These are phyloP conservation scores for Arxiozyma heterogenica DNA, from an alignment of 1,139 yeast genomes.

Conservation along the genomic window DNA sequence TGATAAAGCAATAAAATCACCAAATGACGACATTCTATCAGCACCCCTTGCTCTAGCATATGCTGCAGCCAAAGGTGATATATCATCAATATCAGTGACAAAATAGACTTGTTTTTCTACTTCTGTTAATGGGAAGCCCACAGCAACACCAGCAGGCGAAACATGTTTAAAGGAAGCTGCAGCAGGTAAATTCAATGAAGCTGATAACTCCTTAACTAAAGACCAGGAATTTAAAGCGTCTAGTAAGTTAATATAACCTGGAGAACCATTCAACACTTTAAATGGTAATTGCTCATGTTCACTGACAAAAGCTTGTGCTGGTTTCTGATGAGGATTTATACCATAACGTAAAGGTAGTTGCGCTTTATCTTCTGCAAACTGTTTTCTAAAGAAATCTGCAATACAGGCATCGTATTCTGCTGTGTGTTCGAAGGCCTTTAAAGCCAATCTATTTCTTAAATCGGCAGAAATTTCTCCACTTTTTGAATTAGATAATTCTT, in stretches of 20 bases:
- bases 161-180: conserved; percentile 99
- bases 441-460: conserved; percentile 74
- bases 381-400: conserved; percentile 94
- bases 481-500: conserved; percentile 46
- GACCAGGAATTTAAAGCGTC: conserved; percentile 99
- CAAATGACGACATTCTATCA: conserved; percentile 98
- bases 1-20: conserved; percentile 95
- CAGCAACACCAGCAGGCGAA: conserved; percentile 98
- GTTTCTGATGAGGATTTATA: conserved; percentile 98
- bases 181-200: conserved; percentile 90
- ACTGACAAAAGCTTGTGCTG: conserved; percentile 91
- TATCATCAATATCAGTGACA: conserved; percentile 86
- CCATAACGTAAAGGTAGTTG: conserved; percentile 96
- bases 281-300: conserved; percentile 79
- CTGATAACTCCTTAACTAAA: conserved; percentile 89
- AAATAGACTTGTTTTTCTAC: conserved; percentile 91
- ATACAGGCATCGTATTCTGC: conserved; percentile 95
- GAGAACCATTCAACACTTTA: conserved; percentile 87
- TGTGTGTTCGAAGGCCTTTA: conserved; percentile 96
- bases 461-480: conserved; percentile 63
- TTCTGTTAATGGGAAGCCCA: conserved; percentile 84
- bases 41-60: conserved; percentile 99
- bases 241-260: conserved; percentile 91
- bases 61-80: conserved; percentile 94
- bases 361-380: conserved; percentile 79